Evolutionary conservation across 306 rosid species (phyloP).

Genomic region (Lathyrus aphaca): DNA sequence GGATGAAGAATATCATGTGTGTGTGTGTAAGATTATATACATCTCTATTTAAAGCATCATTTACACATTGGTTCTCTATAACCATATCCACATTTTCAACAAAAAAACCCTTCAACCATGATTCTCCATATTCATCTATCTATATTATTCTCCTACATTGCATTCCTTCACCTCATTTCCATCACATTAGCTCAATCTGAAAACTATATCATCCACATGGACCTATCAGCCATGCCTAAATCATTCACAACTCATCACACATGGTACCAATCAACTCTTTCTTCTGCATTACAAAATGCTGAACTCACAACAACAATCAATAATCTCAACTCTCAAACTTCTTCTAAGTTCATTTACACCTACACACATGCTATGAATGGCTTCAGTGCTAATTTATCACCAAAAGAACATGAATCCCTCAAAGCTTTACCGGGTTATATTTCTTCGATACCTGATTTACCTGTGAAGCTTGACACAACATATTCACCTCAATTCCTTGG

Average conservation of each 20-base stretch:
- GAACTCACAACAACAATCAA: neutral
- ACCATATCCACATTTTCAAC: neutral
- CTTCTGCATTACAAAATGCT: constrained; percentile 35
- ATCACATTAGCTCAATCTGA: constrained; percentile 41
- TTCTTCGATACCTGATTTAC: too few relatives aligned
- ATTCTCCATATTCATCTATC: too few relatives aligned
- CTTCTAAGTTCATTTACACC: too few relatives aligned
- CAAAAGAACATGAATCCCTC: too few relatives aligned
- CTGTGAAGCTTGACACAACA: too few relatives aligned
- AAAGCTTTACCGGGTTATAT: too few relatives aligned
- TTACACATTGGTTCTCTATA: constrained; percentile 2
- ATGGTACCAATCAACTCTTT: constrained; percentile 65
- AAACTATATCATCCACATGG: constrained; percentile 77
- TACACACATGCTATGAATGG: too few relatives aligned
- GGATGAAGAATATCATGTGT: neutral
- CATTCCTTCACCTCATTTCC: constrained; percentile 18
- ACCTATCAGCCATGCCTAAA: constrained; percentile 70
- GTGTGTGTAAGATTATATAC: too few relatives aligned
- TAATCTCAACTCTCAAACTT: too few relatives aligned
- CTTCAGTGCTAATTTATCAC: too few relatives aligned
- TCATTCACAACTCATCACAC: constrained; percentile 53
- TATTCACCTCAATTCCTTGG: too few relatives aligned
- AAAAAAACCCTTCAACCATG: too few relatives aligned
- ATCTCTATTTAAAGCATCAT: constrained; percentile 29
- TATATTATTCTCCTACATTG: neutral